Conservation (phyloP, 495 filamentous ascomycete genomes). For the Extremus antarcticus region DNA sequence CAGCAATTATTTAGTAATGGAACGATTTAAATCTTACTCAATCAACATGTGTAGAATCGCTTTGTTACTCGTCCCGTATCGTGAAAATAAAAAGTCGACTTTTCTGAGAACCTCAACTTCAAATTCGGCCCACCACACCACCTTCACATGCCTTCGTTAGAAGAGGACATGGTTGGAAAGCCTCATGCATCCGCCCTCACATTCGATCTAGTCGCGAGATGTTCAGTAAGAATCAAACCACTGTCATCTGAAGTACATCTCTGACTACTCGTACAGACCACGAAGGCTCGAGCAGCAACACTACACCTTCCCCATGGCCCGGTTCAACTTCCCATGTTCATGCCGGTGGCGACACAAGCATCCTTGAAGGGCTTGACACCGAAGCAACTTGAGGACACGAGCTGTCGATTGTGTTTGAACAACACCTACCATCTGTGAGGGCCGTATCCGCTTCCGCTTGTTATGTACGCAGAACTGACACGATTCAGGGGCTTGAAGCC, state of each 20-base stretch:
- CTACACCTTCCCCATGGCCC: conserved; percentile 85
- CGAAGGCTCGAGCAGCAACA: conserved; percentile 85
- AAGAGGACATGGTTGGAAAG: conserved; percentile 10
- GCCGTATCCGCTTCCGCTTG: not conserved
- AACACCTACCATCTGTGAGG: conserved; percentile 85
- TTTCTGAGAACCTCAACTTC: not conserved
- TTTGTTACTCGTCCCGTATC: too few relatives aligned
- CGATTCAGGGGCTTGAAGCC: conserved; percentile 62
- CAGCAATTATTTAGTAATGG: too few relatives aligned
- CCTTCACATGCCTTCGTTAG: not conserved
- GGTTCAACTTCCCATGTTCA: conserved; percentile 84
- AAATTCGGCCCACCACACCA: not conserved
- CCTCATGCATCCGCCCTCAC: conserved; percentile 15
- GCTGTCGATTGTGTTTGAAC: conserved; percentile 86
- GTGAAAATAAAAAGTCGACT: too few relatives aligned
- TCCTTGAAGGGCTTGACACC: conserved; percentile 91
- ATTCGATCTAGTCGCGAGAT: conserved; percentile 23
- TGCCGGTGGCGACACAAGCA: conserved; percentile 97
- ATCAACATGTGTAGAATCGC: too few relatives aligned
- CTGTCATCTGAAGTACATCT: not conserved
- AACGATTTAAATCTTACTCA: too few relatives aligned
- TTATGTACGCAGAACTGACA: conserved; percentile 11
- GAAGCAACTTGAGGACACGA: conserved; percentile 76
- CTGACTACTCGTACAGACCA: conserved; percentile 49
- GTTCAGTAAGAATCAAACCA: conserved; percentile 14